phyloP scores from a whole-genome alignment of 2,329 filamentous ascomycete genomes.

The Scopulariopsis brevicaulis region DNA sequence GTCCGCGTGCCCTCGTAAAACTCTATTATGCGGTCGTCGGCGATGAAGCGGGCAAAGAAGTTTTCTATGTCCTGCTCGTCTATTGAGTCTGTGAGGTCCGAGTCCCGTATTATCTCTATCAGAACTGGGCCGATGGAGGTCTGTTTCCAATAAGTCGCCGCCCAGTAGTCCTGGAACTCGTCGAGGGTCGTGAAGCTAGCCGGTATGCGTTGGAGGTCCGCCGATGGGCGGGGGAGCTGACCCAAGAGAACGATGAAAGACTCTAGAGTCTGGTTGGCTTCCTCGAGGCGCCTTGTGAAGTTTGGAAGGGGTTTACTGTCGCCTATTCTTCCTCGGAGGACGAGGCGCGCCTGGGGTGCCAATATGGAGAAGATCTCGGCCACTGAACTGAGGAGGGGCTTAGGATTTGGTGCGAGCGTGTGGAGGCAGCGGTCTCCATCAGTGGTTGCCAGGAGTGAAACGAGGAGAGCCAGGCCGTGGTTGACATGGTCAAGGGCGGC shows the following conservation, averaged over 20 bases:
- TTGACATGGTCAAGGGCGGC: constrained; percentile 22
- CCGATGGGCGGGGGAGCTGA: constrained; percentile 8
- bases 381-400: constrained; percentile 12
- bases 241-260: constrained; percentile 15
- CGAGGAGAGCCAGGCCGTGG: constrained; percentile 20
- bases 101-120: constrained; percentile 9
- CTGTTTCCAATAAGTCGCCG: constrained; percentile 7
- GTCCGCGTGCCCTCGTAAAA: constrained; percentile 8
- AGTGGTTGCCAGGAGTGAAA: constrained; percentile 17
- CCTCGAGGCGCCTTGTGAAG: constrained; percentile 10
- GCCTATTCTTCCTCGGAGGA: constrained; percentile 12
- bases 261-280: constrained; percentile 12
- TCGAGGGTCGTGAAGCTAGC: constrained; percentile 11
- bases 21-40: constrained; percentile 8
- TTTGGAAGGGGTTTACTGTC: constrained; percentile 12
- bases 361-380: constrained; percentile 13
- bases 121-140: constrained; percentile 9
- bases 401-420: constrained; percentile 13
- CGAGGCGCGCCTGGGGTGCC: constrained; percentile 11
- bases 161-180: constrained; percentile 14
- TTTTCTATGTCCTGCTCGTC: constrained; percentile 7
- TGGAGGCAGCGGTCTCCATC: constrained; percentile 6
- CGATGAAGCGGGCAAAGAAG: constrained; percentile 9
- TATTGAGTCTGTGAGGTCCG: constrained; percentile 3
- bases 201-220: constrained; percentile 9